Evolutionary conservation across 129 eudicot genomes (phyloP).

Genomic region (Silybum marianum): DNA sequence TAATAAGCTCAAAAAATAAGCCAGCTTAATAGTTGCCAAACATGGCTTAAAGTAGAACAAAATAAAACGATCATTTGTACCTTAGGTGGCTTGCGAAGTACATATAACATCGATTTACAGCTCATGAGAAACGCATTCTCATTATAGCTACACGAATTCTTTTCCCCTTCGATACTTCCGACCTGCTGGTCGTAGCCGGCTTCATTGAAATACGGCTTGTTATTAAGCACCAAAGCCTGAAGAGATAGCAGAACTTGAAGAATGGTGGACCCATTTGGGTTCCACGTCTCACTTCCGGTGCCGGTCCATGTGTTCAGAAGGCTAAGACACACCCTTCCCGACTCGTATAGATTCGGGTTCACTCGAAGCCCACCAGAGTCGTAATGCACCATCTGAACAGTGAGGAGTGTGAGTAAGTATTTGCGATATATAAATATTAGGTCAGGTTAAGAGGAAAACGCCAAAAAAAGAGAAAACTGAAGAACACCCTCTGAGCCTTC

Average conservation of each 20-base stretch:
- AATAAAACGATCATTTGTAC: slow-evolving; percentile 32
- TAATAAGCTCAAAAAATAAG: not conserved
- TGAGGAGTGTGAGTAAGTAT: not conserved
- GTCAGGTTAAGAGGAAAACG: too few species aligned
- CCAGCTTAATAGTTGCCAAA: not conserved
- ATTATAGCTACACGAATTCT: slow-evolving; percentile 87
- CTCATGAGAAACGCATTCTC: slow-evolving; percentile 86
- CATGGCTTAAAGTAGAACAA: not conserved
- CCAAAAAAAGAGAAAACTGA: too few species aligned
- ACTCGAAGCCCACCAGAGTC: slow-evolving; percentile 91
- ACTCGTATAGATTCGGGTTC: slow-evolving; percentile 88
- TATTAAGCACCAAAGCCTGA: slow-evolving; percentile 92
- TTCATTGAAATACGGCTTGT: slow-evolving; percentile 90
- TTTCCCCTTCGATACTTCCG: slow-evolving; percentile 90
- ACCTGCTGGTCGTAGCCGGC: slow-evolving; percentile 91
- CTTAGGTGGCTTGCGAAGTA: slow-evolving; percentile 83
- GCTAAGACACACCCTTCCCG: slow-evolving; percentile 95
- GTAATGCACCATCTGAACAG: slow-evolving; percentile 81
- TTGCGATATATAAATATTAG: not conserved
- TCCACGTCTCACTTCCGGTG: slow-evolving; percentile 82
- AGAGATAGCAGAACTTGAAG: slow-evolving; percentile 94
- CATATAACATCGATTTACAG: slow-evolving; percentile 83
- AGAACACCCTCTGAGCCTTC: too few species aligned
- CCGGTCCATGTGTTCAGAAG: slow-evolving; percentile 96
- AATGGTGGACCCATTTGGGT: slow-evolving; percentile 77